These are phyloP conservation scores for Clavispora carvajalis DNA, from an alignment of 805 yeast species.

Conservation along the genomic window DNA sequence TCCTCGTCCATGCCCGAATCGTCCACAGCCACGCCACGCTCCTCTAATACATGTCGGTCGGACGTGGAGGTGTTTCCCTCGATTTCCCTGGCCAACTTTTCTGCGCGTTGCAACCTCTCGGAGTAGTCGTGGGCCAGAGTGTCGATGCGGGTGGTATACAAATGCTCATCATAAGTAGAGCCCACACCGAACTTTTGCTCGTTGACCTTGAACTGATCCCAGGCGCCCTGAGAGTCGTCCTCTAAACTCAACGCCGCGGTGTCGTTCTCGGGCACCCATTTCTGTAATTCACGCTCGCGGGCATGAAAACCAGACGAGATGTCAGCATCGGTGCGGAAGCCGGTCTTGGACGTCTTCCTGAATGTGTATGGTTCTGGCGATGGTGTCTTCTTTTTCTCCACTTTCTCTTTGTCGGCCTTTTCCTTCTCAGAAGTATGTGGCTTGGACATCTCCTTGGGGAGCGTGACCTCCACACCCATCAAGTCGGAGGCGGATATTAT, in stretches of 20 bases:
- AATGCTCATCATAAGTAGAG: constrained; percentile 77
- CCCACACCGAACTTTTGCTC: constrained; percentile 83
- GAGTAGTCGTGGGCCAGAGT: constrained; percentile 68
- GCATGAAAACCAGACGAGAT: constrained; percentile 50
- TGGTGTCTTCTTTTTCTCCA: neutral
- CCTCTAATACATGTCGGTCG: constrained; percentile 84
- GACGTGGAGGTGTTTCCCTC: constrained; percentile 57
- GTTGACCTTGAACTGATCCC: constrained; percentile 97
- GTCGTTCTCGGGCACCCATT: constrained; percentile 73
- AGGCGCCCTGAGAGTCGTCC: constrained; percentile 32
- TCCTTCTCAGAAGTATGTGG: constrained; percentile 1
- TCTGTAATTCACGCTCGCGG: constrained; percentile 69
- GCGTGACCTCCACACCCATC: constrained; percentile 42
- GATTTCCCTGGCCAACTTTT: constrained; percentile 75
- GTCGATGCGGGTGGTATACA: constrained; percentile 77
- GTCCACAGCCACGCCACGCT: constrained; percentile 72
- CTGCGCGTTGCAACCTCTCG: constrained; percentile 64
- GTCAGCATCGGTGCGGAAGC: constrained; percentile 80
- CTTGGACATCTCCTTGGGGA: constrained; percentile 19
- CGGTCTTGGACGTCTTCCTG: constrained; percentile 4
- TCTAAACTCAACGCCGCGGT: constrained; percentile 33
- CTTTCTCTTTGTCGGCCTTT: neutral
- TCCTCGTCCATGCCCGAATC: constrained; percentile 92
- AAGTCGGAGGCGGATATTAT: constrained; percentile 47
- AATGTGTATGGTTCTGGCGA: neutral